Evolutionary conservation across 2,329 filamentous ascomycete genomes (phyloP), one percentile per base, ranked within the genome.

Genomic region (Harringtonia aguacate): DNA sequence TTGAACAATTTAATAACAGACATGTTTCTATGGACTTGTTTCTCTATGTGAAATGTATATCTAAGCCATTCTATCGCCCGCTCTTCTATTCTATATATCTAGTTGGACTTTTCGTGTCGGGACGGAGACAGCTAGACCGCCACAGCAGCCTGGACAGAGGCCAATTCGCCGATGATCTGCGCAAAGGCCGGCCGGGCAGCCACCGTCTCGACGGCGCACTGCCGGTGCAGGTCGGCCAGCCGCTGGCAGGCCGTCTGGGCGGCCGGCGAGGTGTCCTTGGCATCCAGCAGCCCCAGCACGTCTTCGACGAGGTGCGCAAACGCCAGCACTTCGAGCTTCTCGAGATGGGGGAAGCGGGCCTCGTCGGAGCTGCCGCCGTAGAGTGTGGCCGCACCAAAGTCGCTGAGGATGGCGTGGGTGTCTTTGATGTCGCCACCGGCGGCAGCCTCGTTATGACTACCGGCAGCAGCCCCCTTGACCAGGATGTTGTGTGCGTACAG

Each of bases 401-500:
- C 68, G 21, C 66, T 67, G 4, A 72, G 56, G 13, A 72, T 51
- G 4, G 68, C 67, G 48, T 71, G 65, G 1, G 60, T 64, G 10
- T 54, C 55, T 10, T 57, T 55, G 40, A 58, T 60, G 35, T 18
- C 21, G 4, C 39, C 34, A 8, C 18, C 8, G n/a, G 39, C 39
- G 4, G 15, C 17, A 4, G 13, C 40, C 4, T 36, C 20, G 5
- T 28, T 12, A 9, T 7, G 35, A n/a, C n/a, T n/a, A n/a, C n/a
- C n/a, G n/a, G n/a, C n/a, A n/a, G n/a, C n/a, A n/a, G n/a, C n/a
- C 3, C 8, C 36, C n/a, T 12, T 17, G 21, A 63, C 63, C 12
- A 72, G 58, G 17, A 72, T 65, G 50, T 70, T 70, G 51, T 70
- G 67, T 12, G 68, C 66, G 41, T 68, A 69, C 30, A 72, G 44